Conservation (phyloP, 73 alveolate genomes). For the Diophrys sp. region DNA sequence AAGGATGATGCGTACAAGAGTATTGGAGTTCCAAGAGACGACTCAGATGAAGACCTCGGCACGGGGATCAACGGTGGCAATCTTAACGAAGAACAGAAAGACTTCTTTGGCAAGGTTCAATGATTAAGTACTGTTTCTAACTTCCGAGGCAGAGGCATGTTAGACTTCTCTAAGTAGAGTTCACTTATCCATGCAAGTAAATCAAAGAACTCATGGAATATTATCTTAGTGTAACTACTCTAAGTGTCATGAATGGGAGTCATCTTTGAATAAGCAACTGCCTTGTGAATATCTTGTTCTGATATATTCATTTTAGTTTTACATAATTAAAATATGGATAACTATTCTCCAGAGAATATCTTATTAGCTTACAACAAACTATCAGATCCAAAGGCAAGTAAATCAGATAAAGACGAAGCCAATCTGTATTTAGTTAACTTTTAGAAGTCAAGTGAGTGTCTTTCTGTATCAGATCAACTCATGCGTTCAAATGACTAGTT, state of each 20-base stretch:
- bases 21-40: no score
- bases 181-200: slow-evolving; percentile 32
- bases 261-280: background rate
- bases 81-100: no score
- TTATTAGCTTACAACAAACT: no score
- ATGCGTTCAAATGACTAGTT: background rate
- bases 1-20: no score
- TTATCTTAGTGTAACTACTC: background rate
- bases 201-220: slow-evolving; percentile 35
- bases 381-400: no score
- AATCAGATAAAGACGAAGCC: no score
- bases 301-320: slow-evolving; percentile 22
- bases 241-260: background rate
- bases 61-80: no score
- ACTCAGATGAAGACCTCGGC: no score
- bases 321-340: no score
- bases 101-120: no score
- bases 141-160: slow-evolving; percentile 15
- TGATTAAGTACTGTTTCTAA: slow-evolving; percentile 32
- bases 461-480: background rate
- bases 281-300: background rate
- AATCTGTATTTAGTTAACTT: background rate
- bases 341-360: no score
- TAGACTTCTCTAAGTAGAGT: background rate
- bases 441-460: background rate